Evolutionary conservation across 495 filamentous ascomycete genomes (phyloP).

Genomic region (Schizothecium vesticola): DNA sequence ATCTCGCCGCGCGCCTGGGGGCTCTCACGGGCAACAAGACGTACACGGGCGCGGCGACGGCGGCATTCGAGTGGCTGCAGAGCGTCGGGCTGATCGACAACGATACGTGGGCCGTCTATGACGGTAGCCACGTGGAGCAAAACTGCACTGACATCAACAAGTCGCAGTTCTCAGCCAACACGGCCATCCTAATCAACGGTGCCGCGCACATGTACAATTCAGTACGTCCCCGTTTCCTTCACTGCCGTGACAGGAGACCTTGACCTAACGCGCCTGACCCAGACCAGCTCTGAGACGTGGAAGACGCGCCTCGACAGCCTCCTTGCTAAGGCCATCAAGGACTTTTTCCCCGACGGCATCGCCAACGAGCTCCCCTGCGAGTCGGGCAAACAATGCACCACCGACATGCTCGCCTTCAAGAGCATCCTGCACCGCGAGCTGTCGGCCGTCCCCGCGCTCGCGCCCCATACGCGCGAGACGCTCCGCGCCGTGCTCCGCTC

Average conservation of each 20-base stretch:
- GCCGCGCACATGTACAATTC: constrained; percentile 70
- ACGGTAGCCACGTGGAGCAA: constrained; percentile 55
- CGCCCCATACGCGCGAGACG: constrained; percentile 53
- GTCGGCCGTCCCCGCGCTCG: constrained; percentile 57
- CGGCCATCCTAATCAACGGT: constrained; percentile 60
- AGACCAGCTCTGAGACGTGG: constrained; percentile 3
- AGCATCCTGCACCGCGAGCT: constrained; percentile 75
- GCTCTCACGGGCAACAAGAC: constrained; percentile 69
- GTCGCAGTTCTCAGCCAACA: constrained; percentile 65
- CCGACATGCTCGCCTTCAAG: constrained; percentile 73
- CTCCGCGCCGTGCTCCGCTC: constrained; percentile 57
- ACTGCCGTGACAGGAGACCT: neutral
- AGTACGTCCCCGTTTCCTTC: constrained; percentile 30
- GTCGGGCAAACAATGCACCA: constrained; percentile 45
- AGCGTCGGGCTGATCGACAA: constrained; percentile 55
- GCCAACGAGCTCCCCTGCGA: constrained; percentile 5
- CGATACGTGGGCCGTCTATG: constrained; percentile 53
- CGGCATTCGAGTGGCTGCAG: constrained; percentile 67
- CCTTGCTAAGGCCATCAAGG: neutral
- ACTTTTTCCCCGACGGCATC: constrained; percentile 6
- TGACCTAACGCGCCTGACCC: neutral
- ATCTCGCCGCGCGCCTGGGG: constrained; percentile 67
- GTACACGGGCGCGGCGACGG: constrained; percentile 68
- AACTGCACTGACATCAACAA: constrained; percentile 56
- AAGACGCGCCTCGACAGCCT: neutral